These are phyloP conservation scores for Dictyostelium brefeldianum DNA, from an alignment of 78 protist genomes.

Conservation along the genomic window DNA sequence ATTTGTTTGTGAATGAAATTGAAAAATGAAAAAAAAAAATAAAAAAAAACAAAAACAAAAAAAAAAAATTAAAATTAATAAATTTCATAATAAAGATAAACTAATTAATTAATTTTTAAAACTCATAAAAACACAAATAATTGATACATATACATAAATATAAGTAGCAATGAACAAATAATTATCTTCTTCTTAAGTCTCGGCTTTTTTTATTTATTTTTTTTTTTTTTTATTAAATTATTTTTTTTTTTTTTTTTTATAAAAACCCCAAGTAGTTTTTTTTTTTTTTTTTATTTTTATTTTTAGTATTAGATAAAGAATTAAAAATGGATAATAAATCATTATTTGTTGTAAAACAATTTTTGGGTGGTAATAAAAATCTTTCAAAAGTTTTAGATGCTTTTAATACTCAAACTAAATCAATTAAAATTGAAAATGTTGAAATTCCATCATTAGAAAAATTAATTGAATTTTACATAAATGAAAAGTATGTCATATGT, in stretches of 20 bases:
- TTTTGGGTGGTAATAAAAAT: background rate
- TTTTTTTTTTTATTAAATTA: background rate
- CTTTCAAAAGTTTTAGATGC: constrained; percentile 1
- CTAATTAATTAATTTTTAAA: background rate
- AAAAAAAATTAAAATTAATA: background rate
- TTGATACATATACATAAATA: too few species aligned
- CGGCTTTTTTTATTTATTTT: too few species aligned
- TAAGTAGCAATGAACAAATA: too few species aligned
- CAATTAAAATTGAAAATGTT: background rate
- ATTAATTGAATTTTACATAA: constrained; percentile 8
- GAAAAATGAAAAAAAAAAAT: background rate
- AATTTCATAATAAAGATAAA: background rate
- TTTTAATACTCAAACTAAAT: constrained; percentile 3
- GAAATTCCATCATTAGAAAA: constrained; percentile 12
- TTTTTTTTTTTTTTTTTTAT: background rate
- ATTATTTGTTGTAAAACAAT: constrained; percentile 14
- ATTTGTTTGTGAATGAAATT: background rate
- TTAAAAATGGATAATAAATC: background rate
- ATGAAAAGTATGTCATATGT: constrained; percentile 20
- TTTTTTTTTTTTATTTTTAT: background rate
- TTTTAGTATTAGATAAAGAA: background rate
- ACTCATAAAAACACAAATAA: too few species aligned
- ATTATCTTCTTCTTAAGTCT: too few species aligned
- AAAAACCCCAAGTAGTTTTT: background rate
- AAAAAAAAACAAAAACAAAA: background rate